Base-by-base conservation (phyloP, 176 grass and related monocot genomes). In the Oryza glaberrima region DNA sequence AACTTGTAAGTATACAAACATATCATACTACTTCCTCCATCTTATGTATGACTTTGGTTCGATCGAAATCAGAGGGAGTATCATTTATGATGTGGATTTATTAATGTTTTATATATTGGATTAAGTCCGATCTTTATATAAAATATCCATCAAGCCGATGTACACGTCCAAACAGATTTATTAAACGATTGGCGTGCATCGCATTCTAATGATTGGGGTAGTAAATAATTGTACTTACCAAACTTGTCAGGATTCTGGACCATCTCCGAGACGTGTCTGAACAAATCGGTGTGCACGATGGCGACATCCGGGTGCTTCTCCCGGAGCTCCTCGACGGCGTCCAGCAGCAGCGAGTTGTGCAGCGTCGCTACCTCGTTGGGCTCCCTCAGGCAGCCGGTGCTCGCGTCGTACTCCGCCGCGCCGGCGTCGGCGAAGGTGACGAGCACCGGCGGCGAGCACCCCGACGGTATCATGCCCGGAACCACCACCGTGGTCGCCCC, bases 301-400 rank as follows among this genome's bases (percentile, higher is more conserved):
- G 65, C 81, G 43, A 81, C 84, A 10, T 73, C 20, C 3, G 78
- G 83, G 52, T 92, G 83, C 63, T 77, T 89, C 22, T 11, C 25
- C 77, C 61, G 87, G 11, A 92, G 78, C 58, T 69, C 32, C 7
- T 72, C 26, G 74, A 89, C 1, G 1, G 72, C 70, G 16, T 69
- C 25, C 23, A 76, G 40, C 7, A 92, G 49, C 34, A 86, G 10
- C 10, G 67, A 44, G 69, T 92, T 89, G 73, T 92, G 87, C 25
- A 70, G 49, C 44, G 17, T 58, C 77, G 40, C 63, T 38, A 92
- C 32, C 65, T 81, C 34, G 32, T 92, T 89, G 30, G 69, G 80
- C 19, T 81, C 76, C 66, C 56, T 89, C 38, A 89, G 77, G 64
- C 87, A 92, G 9, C 90, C 90, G 4, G 79, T 89, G 38, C 73